Conservation (phyloP, 768 basidiomycete genomes). For the Pleurotus djamor region DNA sequence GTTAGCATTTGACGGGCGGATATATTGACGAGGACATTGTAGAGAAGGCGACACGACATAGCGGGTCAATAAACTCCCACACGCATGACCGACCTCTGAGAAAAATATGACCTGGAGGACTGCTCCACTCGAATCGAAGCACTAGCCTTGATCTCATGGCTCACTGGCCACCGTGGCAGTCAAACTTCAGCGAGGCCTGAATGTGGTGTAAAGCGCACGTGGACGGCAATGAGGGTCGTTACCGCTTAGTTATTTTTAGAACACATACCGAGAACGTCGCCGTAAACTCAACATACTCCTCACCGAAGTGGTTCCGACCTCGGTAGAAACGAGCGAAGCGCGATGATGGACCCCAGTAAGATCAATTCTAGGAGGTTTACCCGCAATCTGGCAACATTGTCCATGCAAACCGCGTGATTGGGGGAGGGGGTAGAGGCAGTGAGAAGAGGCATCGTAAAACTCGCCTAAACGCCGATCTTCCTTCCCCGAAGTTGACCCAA, state of each 20-base stretch:
- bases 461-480: background rate
- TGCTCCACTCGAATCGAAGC: background rate
- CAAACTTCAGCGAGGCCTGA: background rate
- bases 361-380: slow-evolving; percentile 1
- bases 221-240: background rate
- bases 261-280: background rate
- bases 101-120: background rate
- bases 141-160: background rate
- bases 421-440: background rate
- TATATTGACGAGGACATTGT: background rate
- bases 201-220: background rate
- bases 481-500: slow-evolving; percentile 4
- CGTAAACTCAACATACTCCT: background rate
- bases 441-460: background rate
- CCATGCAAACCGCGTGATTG: background rate
- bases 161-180: background rate
- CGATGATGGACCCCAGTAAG: background rate
- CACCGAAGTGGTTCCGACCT: slow-evolving; percentile 6
- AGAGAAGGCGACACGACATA: background rate
- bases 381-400: background rate
- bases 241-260: slow-evolving; percentile 3
- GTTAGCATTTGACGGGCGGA: background rate
- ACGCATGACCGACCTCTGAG: background rate
- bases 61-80: background rate
- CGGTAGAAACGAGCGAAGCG: slow-evolving; percentile 4